A percentile compares a stretch with the other conserved stretches of the same genome.
phyloP scores from a whole-genome alignment of 1,284 basidiomycete species.

The Sporisorium reilianum region DNA sequence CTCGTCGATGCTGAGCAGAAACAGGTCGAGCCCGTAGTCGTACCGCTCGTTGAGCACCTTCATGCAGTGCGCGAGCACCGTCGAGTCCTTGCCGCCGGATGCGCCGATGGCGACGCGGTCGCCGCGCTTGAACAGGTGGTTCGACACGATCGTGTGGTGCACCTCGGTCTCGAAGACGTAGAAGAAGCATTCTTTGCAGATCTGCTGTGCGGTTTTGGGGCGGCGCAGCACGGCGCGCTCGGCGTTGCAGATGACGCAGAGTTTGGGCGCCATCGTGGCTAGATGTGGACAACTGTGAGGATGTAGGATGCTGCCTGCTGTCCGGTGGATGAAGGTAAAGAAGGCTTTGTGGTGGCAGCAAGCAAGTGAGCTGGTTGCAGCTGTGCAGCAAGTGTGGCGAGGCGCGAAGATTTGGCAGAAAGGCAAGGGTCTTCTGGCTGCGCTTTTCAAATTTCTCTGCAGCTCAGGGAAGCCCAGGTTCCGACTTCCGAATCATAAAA shows the following conservation, averaged over 20 bases:
- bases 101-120: conserved; percentile 97
- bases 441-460: conserved; percentile 1
- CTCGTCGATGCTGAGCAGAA: conserved; percentile 96
- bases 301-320: no score
- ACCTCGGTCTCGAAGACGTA: conserved; percentile 98
- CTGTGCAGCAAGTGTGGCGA: conserved; percentile 18
- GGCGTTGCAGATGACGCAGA: conserved; percentile 80
- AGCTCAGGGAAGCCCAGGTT: background rate
- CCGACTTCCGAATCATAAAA: conserved; percentile 9
- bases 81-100: conserved; percentile 98
- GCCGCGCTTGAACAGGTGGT: conserved; percentile 83
- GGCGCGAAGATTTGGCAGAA: background rate
- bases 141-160: conserved; percentile 87
- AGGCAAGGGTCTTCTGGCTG: conserved; percentile 6
- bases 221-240: conserved; percentile 88
- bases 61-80: conserved; percentile 96
- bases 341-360: background rate
- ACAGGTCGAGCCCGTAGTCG: conserved; percentile 89
- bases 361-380: background rate
- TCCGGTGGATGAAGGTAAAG: no score
- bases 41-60: conserved; percentile 94
- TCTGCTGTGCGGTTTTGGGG: conserved; percentile 96
- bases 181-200: conserved; percentile 95
- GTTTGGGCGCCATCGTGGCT: conserved; percentile 42
- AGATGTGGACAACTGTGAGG: background rate